Evolutionary conservation across 148 eudicot species (phyloP).

Genomic region (Diospyros kaki): DNA sequence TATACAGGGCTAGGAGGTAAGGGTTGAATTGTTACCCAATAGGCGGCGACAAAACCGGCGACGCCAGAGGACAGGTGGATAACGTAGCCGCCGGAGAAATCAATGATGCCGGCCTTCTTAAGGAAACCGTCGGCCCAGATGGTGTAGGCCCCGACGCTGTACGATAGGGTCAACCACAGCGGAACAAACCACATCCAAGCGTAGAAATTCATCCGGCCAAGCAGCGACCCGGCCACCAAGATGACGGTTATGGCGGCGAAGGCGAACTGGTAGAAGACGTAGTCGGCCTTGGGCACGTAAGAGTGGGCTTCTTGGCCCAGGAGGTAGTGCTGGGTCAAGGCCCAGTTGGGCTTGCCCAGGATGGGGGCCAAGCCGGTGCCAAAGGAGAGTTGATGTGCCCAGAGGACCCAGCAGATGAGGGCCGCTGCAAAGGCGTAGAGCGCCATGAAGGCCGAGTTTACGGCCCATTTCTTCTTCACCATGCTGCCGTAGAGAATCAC

Average conservation of each 20-base stretch:
- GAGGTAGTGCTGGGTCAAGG: constrained; percentile 13
- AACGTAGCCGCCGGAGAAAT: constrained; percentile 42
- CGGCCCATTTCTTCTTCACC: constrained; percentile 53
- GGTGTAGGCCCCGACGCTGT: constrained; percentile 31
- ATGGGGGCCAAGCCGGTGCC: constrained; percentile 8
- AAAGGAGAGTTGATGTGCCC: constrained; percentile 35
- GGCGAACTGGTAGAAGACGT: constrained; percentile 37
- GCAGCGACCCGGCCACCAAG: constrained; percentile 34
- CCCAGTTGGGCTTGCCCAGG: constrained; percentile 23
- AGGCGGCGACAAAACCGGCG: constrained; percentile 49
- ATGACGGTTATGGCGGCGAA: constrained; percentile 41
- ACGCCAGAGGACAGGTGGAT: constrained; percentile 42
- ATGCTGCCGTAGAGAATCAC: constrained; percentile 42
- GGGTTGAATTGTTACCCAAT: constrained; percentile 29
- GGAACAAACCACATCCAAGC: constrained; percentile 43
- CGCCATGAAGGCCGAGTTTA: constrained; percentile 48
- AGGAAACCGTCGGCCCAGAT: constrained; percentile 36
- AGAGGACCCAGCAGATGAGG: constrained; percentile 40
- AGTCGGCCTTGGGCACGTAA: constrained; percentile 23
- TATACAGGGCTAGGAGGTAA: neutral
- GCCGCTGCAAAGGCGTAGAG: constrained; percentile 40
- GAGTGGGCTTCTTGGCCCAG: neutral
- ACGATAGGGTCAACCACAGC: constrained; percentile 33
- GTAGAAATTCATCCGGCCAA: constrained; percentile 41
- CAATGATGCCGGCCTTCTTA: constrained; percentile 15